phyloP scores from a whole-genome alignment of 495 filamentous ascomycete species.

The Aspergillus affinis region DNA sequence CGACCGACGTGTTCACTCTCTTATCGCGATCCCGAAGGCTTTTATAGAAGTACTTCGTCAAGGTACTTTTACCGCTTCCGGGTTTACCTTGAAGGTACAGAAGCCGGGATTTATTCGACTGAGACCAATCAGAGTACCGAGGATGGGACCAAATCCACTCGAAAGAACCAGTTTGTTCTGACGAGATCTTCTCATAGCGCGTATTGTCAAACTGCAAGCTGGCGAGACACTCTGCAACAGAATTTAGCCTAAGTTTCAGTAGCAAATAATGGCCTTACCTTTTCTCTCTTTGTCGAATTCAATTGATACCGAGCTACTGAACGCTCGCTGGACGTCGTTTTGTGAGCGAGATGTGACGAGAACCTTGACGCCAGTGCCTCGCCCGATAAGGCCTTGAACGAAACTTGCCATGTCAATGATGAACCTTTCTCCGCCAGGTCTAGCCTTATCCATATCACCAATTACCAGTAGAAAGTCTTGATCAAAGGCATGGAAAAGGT shows the following conservation, averaged over 20 bases:
- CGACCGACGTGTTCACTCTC: neutral
- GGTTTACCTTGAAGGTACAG: constrained; percentile 14
- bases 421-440: neutral
- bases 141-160: constrained; percentile 12
- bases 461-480: neutral
- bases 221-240: constrained; percentile 4
- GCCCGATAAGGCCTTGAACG: neutral
- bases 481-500: neutral
- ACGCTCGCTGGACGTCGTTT: neutral
- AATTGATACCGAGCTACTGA: neutral
- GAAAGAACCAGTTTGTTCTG: constrained; percentile 7
- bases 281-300: constrained; percentile 7
- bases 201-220: constrained; percentile 9
- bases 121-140: constrained; percentile 4
- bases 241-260: neutral
- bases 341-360: neutral
- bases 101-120: neutral
- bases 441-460: neutral
- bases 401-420: neutral
- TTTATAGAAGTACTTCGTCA: constrained; percentile 6
- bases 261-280: neutral
- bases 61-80: constrained; percentile 12
- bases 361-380: neutral
- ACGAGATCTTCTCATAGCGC: constrained; percentile 9
- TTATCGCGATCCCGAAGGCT: neutral